phyloP scores from a whole-genome alignment of 768 basidiomycete genomes.

The Mycena chlorophos region DNA sequence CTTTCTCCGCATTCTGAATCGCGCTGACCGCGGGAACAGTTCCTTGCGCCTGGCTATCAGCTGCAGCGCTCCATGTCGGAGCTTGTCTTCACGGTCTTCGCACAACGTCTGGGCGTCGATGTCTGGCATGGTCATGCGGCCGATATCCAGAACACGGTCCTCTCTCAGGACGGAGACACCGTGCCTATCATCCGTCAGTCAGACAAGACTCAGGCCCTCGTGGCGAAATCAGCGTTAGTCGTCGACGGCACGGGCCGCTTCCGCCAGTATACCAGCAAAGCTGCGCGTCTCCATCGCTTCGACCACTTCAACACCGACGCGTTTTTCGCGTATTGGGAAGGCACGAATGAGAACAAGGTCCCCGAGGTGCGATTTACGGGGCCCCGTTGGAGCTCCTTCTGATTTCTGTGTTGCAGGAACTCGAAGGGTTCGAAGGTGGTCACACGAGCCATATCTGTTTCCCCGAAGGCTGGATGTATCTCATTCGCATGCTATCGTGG shows the following conservation, averaged over 20 bases:
- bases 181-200: conserved; percentile 9
- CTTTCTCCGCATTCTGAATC: neutral
- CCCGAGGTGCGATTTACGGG: neutral
- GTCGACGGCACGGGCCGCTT: conserved; percentile 19
- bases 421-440: conserved; percentile 15
- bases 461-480: conserved; percentile 19
- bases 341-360: conserved; percentile 5
- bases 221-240: conserved; percentile 11
- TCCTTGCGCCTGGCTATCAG: conserved; percentile 12
- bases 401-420: neutral
- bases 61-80: conserved; percentile 18
- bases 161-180: conserved; percentile 6
- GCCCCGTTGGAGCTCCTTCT: neutral
- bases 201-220: conserved; percentile 4
- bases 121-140: conserved; percentile 16
- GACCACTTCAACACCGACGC: conserved; percentile 19
- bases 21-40: neutral
- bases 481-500: conserved; percentile 18
- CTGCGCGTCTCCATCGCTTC: conserved; percentile 11
- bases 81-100: conserved; percentile 16
- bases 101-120: conserved; percentile 17
- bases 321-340: conserved; percentile 19
- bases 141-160: conserved; percentile 10
- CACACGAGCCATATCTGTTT: conserved; percentile 20
- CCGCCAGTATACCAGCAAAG: conserved; percentile 14